Conservation (phyloP, 106 monocot genomes). For the Apostasia ramifera region DNA sequence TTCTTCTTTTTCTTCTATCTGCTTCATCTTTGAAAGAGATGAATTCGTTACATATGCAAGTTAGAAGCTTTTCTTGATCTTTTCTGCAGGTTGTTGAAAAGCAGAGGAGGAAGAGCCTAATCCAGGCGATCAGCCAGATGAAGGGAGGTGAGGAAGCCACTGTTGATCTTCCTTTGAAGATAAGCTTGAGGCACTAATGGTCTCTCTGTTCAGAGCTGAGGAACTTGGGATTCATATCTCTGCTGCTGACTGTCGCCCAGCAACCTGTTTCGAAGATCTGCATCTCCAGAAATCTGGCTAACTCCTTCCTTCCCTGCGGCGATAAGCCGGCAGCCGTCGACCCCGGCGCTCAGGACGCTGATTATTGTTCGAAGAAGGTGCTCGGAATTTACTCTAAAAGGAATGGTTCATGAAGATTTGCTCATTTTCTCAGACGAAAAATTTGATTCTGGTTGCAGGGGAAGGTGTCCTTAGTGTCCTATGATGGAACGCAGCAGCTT, state of each 20-base stretch:
- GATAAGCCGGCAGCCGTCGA: neutral
- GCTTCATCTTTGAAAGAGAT: neutral
- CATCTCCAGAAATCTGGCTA: constrained; percentile 10
- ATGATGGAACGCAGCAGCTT: constrained; percentile 23
- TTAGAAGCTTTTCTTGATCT: neutral
- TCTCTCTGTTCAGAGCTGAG: constrained; percentile 19
- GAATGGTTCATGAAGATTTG: neutral
- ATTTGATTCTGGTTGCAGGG: constrained; percentile 15
- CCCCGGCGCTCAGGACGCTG: neutral
- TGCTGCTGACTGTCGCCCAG: constrained; percentile 25
- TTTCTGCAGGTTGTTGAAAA: constrained; percentile 12
- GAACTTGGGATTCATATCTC: constrained; percentile 28
- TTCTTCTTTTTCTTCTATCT: constrained; percentile 3
- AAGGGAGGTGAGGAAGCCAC: constrained; percentile 9
- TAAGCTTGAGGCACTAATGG: neutral
- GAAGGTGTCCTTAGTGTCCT: constrained; percentile 25
- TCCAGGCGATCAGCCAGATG: constrained; percentile 13
- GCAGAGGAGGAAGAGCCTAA: constrained; percentile 23
- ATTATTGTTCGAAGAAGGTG: constrained; percentile 9
- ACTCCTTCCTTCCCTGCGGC: constrained; percentile 24
- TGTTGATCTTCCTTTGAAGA: neutral
- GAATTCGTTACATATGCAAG: neutral
- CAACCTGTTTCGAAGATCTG: constrained; percentile 34
- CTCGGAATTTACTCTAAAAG: neutral
- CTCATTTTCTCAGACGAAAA: neutral